phyloP scores from a whole-genome alignment of 1,139 yeast genomes.

The Blastobotrys petasosporus region DNA sequence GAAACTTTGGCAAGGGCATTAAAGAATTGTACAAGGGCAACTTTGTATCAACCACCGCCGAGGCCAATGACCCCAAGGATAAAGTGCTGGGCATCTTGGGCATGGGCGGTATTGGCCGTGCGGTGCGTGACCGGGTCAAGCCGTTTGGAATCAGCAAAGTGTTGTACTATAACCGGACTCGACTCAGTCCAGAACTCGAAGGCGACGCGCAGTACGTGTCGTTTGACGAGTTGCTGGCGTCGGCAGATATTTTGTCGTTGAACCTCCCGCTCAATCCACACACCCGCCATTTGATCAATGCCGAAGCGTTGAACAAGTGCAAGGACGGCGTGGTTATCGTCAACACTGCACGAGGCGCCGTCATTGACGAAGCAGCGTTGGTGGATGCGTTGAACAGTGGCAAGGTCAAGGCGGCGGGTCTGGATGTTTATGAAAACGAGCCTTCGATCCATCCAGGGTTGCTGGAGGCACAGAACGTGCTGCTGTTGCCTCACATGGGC shows the following conservation, averaged over 20 bases:
- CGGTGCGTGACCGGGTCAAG: slow-evolving; percentile 56
- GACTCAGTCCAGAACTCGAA: slow-evolving; percentile 49
- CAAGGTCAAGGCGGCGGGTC: slow-evolving; percentile 47
- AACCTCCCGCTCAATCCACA: slow-evolving; percentile 55
- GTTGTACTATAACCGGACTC: slow-evolving; percentile 57
- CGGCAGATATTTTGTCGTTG: slow-evolving; percentile 55
- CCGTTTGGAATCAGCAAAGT: slow-evolving; percentile 61
- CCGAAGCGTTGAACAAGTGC: slow-evolving; percentile 49
- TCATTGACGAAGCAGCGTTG: slow-evolving; percentile 62
- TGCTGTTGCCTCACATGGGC: slow-evolving; percentile 64
- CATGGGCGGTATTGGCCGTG: slow-evolving; percentile 78
- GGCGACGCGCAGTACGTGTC: slow-evolving; percentile 46
- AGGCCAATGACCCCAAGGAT: slow-evolving; percentile 51
- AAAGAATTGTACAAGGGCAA: slow-evolving; percentile 35
- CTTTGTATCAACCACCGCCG: slow-evolving; percentile 31
- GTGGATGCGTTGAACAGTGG: slow-evolving; percentile 59
- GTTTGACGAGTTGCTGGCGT: slow-evolving; percentile 50
- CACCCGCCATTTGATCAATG: slow-evolving; percentile 52
- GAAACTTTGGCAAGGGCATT: slow-evolving; percentile 47
- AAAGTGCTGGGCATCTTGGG: slow-evolving; percentile 68
- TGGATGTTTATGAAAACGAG: slow-evolving; percentile 83
- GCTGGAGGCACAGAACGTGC: slow-evolving; percentile 39
- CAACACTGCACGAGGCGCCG: slow-evolving; percentile 65
- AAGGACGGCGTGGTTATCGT: slow-evolving; percentile 63
- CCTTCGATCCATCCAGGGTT: slow-evolving; percentile 45